Conservation (phyloP, 1,139 yeast species). For the Candida tunisiensis region DNA sequence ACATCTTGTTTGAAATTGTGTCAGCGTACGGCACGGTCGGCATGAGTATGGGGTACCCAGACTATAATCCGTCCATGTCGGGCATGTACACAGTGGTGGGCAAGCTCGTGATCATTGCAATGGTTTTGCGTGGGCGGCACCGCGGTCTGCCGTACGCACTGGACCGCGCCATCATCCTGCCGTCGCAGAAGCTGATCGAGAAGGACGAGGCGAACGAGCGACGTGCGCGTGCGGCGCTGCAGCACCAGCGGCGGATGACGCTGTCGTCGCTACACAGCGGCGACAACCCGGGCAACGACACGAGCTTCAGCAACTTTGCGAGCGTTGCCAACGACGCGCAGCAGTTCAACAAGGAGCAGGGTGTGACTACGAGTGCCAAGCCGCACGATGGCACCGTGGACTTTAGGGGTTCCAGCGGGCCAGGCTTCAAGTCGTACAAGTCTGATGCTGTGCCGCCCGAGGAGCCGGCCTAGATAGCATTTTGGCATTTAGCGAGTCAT, state of each 20-base stretch:
- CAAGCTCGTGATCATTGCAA: constrained; percentile 69
- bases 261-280: too few species aligned
- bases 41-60: constrained; percentile 67
- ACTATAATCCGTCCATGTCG: constrained; percentile 47
- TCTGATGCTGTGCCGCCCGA: too few species aligned
- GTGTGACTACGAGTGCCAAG: too few species aligned
- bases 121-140: constrained; percentile 90
- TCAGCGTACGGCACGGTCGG: constrained; percentile 98
- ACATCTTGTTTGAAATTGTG: constrained; percentile 69
- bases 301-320: background rate
- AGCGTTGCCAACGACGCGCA: background rate
- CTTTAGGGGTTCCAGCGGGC: too few species aligned
- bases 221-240: constrained; percentile 8
- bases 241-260: too few species aligned
- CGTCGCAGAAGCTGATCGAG: constrained; percentile 48
- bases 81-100: constrained; percentile 58
- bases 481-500: too few species aligned
- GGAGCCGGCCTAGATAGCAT: too few species aligned
- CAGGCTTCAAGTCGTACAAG: too few species aligned
- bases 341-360: background rate
- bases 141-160: constrained; percentile 91
- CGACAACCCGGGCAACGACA: too few species aligned
- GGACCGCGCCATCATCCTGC: constrained; percentile 87
- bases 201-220: constrained; percentile 35
- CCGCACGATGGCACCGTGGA: too few species aligned